Base-by-base conservation (phyloP, 768 basidiomycete species). In the Fibroporia radiculosa region DNA sequence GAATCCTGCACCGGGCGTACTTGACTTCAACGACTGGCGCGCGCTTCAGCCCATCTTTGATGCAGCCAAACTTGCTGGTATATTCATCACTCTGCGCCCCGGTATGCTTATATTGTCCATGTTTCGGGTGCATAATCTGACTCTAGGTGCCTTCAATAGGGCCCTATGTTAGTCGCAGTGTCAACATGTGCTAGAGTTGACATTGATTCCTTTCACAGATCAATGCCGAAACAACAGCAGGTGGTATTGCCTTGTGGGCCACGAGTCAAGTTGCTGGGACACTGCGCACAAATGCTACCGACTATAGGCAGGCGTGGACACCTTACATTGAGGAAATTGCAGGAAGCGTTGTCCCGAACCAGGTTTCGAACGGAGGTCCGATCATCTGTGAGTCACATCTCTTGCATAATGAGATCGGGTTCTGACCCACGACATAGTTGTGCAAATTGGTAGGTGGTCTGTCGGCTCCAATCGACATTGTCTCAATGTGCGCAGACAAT, bases 191-290 rank as follows among this genome's bases (percentile, higher is more conserved):
- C 13, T 7, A 24, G 23, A 32, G 24, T 31, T n/a, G 29, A 31
- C 29, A 31, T 31, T 46, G 48, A n/a, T 26, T 11, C 20, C 22
- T 8, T 16, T 7, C 13, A 66, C 77, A 87, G 53, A 87, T 88
- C 65, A 88, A 88, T 52, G 84, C 84, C 3, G 86, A 89, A 58
- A 86, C 84, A 0, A 80, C 81, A 11, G 88, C 84, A 0, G 87
- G 87, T 20, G 87, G 87, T 8, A 69, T 80, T 46, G 66, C 77
- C 1, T 73, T 73, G 44, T 89, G 87, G 87, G 69, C 75, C 10
- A 88, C 86, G 1, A 72, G 75, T 11, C 71, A 78, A 53, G 76
- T 84, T 13, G 72, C 77, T 3, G 82, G 82, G 6, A 64, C 66
- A 33, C 66, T 89, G 13, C 75, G 89, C n/a, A 88, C 85, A 18